Base-by-base conservation (phyloP, 768 basidiomycete genomes). In the Mycena polygramma region DNA sequence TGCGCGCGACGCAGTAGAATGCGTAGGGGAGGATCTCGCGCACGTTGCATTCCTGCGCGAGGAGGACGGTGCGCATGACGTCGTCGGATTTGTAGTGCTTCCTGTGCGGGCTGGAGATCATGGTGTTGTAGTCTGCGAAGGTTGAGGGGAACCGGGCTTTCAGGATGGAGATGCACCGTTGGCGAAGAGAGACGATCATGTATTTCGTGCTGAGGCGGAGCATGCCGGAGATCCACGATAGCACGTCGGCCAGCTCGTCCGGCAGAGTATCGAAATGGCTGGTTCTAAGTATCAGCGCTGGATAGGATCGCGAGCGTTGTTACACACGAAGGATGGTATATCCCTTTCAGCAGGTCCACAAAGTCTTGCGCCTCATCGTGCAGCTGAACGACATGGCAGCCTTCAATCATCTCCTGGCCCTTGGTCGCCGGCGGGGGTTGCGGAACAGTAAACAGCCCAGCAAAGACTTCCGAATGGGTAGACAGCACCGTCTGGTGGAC, bases 201-300 rank as follows among this genome's bases (percentile, higher is more conserved):
- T 91, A 91, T 75, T 91, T 91, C 36, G 88, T 89, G 71, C 87
- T 82, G n/a, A 91, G 80, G n/a, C 88, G 87, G 1, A 91, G 81
- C 63, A 91, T 88, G 13, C 88, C 89, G 1, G 84, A 78, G 20
- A 88, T 77, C 67, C 85, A 85, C 9, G 74, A 71, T 36, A 87
- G 83, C 46, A 90, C 80, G 14, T 85, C 79, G 35, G 84, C 83
- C 49, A 87, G 80, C 53, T 84, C 83, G 19, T 83, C 79, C 0
- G 83, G 69, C 19, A 83, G 73, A 70, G 77, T 71, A 73, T 83
- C 79, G 74, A 87, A 78, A 74, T 84, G 77, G 52, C 85, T 83
- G 66, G 17, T 39, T 69, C 8, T 13, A 36, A 52, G 57, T 37
- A 60, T 39, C 39, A 51, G 36, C 30, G 6, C 11, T 49, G 20